Evolutionary conservation across 2,329 filamentous ascomycete genomes (phyloP).

Genomic region (Aspergillus ochraceoroseus): DNA sequence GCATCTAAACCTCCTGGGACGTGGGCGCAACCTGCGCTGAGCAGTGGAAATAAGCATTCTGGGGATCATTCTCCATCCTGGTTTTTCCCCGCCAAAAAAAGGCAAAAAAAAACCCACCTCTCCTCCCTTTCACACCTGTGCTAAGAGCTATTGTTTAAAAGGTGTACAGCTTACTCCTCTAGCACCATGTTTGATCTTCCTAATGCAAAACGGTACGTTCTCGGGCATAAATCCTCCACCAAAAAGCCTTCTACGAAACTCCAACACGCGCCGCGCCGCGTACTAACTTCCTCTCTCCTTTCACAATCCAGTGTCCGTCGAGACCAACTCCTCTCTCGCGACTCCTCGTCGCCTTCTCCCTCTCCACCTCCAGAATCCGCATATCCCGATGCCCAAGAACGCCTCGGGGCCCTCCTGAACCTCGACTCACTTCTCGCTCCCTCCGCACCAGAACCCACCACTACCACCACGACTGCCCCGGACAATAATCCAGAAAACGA

Average conservation of each 20-base stretch:
- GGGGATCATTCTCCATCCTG: constrained; percentile 3
- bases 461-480: constrained; percentile 7
- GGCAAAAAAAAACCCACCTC: constrained; percentile 8
- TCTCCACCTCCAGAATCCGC: constrained; percentile 28
- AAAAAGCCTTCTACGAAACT: too few relatives aligned
- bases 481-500: constrained; percentile 15
- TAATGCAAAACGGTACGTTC: constrained; percentile 36
- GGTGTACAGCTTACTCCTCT: neutral
- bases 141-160: too few relatives aligned
- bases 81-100: constrained; percentile 1
- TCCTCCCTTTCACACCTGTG: too few relatives aligned
- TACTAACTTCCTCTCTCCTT: neutral
- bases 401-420: constrained; percentile 33
- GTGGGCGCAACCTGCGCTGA: constrained; percentile 14
- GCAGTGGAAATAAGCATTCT: constrained; percentile 3
- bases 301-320: constrained; percentile 32
- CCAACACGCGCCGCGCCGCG: too few relatives aligned
- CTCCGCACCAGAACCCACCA: neutral
- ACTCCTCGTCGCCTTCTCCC: constrained; percentile 30
- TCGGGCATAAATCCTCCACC: too few relatives aligned
- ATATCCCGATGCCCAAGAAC: constrained; percentile 29
- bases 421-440: constrained; percentile 26
- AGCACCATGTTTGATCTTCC: constrained; percentile 36
- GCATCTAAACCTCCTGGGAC: constrained; percentile 13
- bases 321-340: constrained; percentile 33